Percentiles rank a stretch among this genome's conserved stretches.
Evolutionary conservation across 768 basidiomycete species (phyloP).

Genomic region (Pleurotus cornucopiae): DNA sequence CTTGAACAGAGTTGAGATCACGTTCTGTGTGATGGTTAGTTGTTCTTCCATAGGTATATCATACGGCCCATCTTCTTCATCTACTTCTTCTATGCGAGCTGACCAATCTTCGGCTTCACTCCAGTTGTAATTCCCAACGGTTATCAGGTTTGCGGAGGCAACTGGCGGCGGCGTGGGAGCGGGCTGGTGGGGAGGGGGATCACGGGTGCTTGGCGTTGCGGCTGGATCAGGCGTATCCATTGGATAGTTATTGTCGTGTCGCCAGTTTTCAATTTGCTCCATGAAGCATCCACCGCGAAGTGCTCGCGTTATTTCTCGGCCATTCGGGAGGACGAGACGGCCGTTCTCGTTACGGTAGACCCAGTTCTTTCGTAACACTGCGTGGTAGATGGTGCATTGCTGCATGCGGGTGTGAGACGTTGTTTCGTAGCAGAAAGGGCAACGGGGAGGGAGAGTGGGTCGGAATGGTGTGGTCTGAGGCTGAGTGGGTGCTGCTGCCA

Average conservation of each 20-base stretch:
- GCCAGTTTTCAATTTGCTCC: conserved; percentile 5
- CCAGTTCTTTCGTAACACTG: not conserved
- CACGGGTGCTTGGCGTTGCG: not conserved
- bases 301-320: not conserved
- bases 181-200: not conserved
- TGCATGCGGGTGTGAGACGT: not conserved
- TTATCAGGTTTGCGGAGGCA: not conserved
- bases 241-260: not conserved
- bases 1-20: conserved; percentile 2
- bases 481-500: not conserved
- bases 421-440: conserved; percentile 1
- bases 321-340: not conserved
- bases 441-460: not conserved
- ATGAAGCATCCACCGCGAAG: conserved; percentile 1
- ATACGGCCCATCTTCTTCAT: conserved; percentile 1
- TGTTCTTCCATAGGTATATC: conserved; percentile 1
- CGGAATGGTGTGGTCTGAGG: not conserved
- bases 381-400: not conserved
- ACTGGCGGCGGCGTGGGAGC: not conserved
- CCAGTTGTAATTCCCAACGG: not conserved
- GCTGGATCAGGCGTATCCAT: not conserved
- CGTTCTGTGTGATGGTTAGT: not conserved
- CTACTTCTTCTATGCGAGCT: not conserved
- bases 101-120: not conserved
- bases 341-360: not conserved